Evolutionary conservation across 2,329 filamentous ascomycete genomes (phyloP).

Genomic region (Fusarium azukiicola): DNA sequence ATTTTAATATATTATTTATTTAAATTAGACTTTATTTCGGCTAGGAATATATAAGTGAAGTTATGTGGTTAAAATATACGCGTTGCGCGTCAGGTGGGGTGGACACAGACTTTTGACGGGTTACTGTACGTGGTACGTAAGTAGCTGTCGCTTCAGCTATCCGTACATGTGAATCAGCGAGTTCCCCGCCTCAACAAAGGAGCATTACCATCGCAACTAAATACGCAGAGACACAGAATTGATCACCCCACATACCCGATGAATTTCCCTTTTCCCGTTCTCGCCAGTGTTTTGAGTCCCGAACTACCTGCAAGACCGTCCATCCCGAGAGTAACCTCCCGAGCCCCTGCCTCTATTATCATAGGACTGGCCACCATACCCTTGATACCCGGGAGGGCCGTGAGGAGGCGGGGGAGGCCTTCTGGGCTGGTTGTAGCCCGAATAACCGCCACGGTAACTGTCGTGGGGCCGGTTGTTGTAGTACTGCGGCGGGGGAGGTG

Average conservation of each 20-base stretch:
- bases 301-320: constrained; percentile 50
- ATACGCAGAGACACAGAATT: background rate
- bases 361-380: constrained; percentile 44
- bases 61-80: no score
- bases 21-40: no score
- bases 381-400: constrained; percentile 45
- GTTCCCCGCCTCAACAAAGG: background rate
- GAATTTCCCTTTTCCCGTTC: constrained; percentile 4
- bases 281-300: background rate
- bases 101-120: no score
- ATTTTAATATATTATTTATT: no score
- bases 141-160: constrained; percentile 1
- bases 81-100: no score
- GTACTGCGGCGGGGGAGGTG: constrained; percentile 54
- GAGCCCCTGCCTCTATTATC: constrained; percentile 44
- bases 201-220: constrained; percentile 1
- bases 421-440: constrained; percentile 47
- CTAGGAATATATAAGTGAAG: no score
- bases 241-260: background rate
- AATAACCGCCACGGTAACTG: constrained; percentile 41
- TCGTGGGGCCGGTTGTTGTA: constrained; percentile 47
- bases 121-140: background rate
- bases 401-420: constrained; percentile 43
- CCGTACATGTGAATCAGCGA: background rate
- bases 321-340: constrained; percentile 47